Conservation (phyloP, 129 eudicot species). For the Lactuca saligna region DNA sequence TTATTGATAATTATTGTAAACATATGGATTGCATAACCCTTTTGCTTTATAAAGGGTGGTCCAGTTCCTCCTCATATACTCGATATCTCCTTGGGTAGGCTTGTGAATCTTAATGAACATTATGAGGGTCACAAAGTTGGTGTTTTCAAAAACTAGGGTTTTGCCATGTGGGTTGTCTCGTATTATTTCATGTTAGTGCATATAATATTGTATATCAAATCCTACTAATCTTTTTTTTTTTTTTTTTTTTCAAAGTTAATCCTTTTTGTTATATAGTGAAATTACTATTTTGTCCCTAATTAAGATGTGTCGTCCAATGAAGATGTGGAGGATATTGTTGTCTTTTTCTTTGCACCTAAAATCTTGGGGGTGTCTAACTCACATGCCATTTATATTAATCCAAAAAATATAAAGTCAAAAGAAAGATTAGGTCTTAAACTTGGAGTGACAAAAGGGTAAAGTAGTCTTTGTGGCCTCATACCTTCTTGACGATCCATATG, state of each 20-base stretch:
- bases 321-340: conserved; percentile 6
- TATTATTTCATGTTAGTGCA: conserved; percentile 39
- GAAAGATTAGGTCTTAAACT: conserved; percentile 25
- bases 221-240: not conserved
- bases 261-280: not conserved
- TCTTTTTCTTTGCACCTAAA: conserved; percentile 1
- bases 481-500: conserved; percentile 12
- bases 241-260: not conserved
- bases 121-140: conserved; percentile 33
- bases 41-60: conserved; percentile 32
- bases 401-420: conserved; percentile 15
- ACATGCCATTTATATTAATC: conserved; percentile 33
- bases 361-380: conserved; percentile 34
- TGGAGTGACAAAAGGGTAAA: conserved; percentile 34
- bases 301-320: conserved; percentile 16
- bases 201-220: conserved; percentile 19
- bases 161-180: conserved; percentile 48
- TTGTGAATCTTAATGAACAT: conserved; percentile 36
- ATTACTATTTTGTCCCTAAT: conserved; percentile 17
- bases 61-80: conserved; percentile 20
- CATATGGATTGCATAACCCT: conserved; percentile 22
- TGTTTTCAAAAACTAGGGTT: conserved; percentile 20
- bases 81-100: conserved; percentile 24
- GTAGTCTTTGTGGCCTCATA: conserved; percentile 18
- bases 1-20: conserved; percentile 22